Conservation (phyloP, 305 asterid genomes). For the Fraxinus paxiana region DNA sequence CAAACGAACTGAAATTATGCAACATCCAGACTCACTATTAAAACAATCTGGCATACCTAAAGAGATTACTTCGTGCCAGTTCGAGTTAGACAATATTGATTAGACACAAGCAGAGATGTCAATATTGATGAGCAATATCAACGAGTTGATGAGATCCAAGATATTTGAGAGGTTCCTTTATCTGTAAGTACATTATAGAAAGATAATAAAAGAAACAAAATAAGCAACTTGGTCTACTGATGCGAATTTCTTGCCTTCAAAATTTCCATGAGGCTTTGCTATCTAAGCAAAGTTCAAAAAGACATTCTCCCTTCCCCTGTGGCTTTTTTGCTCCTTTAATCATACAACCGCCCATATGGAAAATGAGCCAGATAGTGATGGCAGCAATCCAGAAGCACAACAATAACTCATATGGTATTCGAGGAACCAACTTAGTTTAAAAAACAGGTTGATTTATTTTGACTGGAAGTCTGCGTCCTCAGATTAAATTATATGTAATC, state of each 20-base stretch:
- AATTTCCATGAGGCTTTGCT: background rate
- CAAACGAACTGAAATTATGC: background rate
- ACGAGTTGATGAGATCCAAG: background rate
- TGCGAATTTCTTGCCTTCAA: background rate
- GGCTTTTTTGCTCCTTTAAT: background rate
- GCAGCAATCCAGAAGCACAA: background rate
- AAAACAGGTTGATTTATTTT: background rate
- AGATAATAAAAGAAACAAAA: background rate
- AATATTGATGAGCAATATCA: background rate
- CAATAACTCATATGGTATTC: background rate
- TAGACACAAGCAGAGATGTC: background rate
- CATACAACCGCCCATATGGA: background rate
- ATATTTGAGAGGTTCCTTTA: background rate
- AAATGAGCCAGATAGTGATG: background rate
- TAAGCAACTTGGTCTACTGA: background rate
- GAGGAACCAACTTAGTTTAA: background rate
- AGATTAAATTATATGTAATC: background rate
- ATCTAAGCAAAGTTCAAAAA: background rate
- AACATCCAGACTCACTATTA: background rate
- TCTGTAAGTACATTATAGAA: background rate
- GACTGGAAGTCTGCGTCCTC: background rate
- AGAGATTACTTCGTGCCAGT: background rate
- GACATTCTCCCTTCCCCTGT: background rate
- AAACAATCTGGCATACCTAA: background rate
- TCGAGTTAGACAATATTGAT: background rate